These are phyloP conservation scores for Neurospora terricola DNA, from an alignment of 495 filamentous ascomycete genomes.

Conservation along the genomic window DNA sequence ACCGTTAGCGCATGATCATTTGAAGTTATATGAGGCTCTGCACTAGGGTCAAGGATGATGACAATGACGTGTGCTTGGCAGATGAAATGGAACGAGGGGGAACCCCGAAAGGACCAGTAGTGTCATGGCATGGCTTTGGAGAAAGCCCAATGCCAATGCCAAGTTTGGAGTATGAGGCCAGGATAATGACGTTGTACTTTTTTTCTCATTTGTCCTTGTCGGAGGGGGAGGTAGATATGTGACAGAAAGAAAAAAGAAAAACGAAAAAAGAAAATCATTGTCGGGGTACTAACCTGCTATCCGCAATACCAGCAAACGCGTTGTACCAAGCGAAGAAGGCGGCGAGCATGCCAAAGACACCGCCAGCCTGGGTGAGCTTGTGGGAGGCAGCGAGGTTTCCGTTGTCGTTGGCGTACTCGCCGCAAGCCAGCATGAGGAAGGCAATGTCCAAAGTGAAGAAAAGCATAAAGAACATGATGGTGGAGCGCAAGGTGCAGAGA, in stretches of 20 bases:
- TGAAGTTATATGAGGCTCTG: constrained; percentile 3
- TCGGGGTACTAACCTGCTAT: constrained; percentile 55
- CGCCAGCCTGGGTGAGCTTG: constrained; percentile 64
- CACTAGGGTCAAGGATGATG: constrained; percentile 6
- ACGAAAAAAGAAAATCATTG: constrained; percentile 4
- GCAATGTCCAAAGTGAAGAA: constrained; percentile 92
- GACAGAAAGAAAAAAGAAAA: constrained; percentile 2
- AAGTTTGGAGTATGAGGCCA: not conserved
- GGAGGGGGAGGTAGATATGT: not conserved
- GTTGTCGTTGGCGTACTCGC: constrained; percentile 46
- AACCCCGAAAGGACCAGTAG: not conserved
- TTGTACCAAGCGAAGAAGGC: constrained; percentile 97
- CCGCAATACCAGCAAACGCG: constrained; percentile 88
- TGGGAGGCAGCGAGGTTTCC: constrained; percentile 9
- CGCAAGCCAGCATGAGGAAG: constrained; percentile 79
- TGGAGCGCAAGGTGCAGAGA: constrained; percentile 84
- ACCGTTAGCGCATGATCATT: constrained; percentile 7
- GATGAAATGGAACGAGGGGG: constrained; percentile 3
- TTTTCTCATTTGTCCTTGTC: not conserved
- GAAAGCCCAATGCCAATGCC: not conserved
- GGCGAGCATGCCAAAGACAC: constrained; percentile 77
- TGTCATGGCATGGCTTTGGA: not conserved
- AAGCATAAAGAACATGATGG: constrained; percentile 89
- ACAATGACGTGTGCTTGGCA: constrained; percentile 18
- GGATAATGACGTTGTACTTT: not conserved